Percentiles rank a stretch among this genome's conserved stretches.
These are phyloP conservation scores for Capronia americana DNA, from an alignment of 2,329 filamentous ascomycete species.

Conservation along the genomic window DNA sequence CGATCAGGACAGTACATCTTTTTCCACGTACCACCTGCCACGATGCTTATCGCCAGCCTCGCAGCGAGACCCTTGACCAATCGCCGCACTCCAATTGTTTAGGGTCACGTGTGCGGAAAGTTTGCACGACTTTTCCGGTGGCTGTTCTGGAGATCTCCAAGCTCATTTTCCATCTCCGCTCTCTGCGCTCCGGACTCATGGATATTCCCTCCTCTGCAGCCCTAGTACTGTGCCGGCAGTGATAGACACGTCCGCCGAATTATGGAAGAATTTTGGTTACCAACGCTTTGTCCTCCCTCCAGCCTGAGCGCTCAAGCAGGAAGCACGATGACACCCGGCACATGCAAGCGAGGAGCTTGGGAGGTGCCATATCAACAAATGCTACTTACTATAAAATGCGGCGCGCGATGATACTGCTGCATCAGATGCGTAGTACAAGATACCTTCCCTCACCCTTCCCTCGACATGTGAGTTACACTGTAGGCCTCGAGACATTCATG, in stretches of 20 bases:
- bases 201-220: neutral
- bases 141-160: too few relatives aligned
- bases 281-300: neutral
- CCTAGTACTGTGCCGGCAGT: neutral
- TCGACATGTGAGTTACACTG: neutral
- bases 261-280: neutral
- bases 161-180: neutral
- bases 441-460: neutral
- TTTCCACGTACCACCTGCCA: neutral
- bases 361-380: too few relatives aligned
- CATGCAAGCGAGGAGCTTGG: neutral
- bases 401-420: neutral
- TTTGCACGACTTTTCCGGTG: neutral
- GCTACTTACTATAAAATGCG: too few relatives aligned
- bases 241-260: neutral
- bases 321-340: neutral
- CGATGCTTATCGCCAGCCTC: neutral
- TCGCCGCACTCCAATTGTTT: neutral
- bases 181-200: neutral
- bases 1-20: too few relatives aligned
- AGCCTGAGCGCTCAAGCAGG: too few relatives aligned
- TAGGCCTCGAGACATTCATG: neutral
- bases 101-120: neutral
- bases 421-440: conserved; percentile 1
- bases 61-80: neutral